A percentile compares a stretch with the other conserved stretches of the same genome.
Evolutionary conservation across 768 basidiomycete species (phyloP).

Genomic region (Tylopilus balloui): DNA sequence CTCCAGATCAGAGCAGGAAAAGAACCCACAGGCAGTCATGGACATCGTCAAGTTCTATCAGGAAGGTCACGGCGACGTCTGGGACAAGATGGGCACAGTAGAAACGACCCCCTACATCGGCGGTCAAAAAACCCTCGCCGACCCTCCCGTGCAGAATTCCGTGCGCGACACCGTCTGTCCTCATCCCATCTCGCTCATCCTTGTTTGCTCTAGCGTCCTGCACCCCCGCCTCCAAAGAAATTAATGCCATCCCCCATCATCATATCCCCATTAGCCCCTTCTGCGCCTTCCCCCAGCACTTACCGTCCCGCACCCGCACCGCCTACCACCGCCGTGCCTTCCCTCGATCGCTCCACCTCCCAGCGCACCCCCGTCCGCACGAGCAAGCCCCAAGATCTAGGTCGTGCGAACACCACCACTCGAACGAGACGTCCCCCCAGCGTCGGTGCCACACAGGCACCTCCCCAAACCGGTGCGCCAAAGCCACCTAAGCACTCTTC

Average conservation of each 20-base stretch:
- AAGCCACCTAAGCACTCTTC: conserved; percentile 45
- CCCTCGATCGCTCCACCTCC: conserved; percentile 85
- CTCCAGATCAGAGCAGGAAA: conserved; percentile 90
- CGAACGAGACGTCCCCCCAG: conserved; percentile 56
- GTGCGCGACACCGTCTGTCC: conserved; percentile 36
- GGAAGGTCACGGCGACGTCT: conserved; percentile 73
- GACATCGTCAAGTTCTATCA: conserved; percentile 99
- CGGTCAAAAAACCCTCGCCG: conserved; percentile 33
- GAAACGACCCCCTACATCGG: conserved; percentile 26
- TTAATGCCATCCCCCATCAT: conserved; percentile 23
- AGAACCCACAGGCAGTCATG: conserved; percentile 96
- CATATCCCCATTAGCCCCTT: conserved; percentile 30
- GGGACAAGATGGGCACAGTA: conserved; percentile 79
- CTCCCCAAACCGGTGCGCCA: conserved; percentile 31
- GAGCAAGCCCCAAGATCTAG: conserved; percentile 41
- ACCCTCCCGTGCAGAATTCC: conserved; percentile 52
- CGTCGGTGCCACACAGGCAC: conserved; percentile 26
- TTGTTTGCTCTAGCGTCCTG: conserved; percentile 31
- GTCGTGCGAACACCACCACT: conserved; percentile 68
- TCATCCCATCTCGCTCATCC: not conserved
- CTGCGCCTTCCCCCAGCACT: conserved; percentile 37
- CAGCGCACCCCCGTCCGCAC: conserved; percentile 66
- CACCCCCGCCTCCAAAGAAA: conserved; percentile 43
- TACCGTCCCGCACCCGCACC: conserved; percentile 79
- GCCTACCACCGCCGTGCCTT: conserved; percentile 54